These are phyloP conservation scores for Ophiostoma perfectum DNA, from an alignment of 2,329 filamentous ascomycete species.

Conservation along the genomic window DNA sequence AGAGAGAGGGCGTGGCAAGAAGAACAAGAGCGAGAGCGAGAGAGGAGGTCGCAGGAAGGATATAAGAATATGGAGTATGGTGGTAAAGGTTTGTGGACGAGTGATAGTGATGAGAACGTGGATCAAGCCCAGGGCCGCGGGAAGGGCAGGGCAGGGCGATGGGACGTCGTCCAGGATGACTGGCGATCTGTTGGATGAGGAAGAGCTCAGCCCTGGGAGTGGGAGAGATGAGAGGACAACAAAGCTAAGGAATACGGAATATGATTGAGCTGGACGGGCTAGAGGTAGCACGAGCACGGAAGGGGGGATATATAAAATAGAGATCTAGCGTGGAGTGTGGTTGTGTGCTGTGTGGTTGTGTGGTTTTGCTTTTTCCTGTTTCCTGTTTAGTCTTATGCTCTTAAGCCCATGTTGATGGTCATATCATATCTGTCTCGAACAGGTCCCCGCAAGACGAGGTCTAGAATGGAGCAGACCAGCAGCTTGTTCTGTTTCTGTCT, in stretches of 20 bases:
- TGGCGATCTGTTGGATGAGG: not conserved
- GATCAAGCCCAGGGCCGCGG: not conserved
- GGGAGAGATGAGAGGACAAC: not conserved
- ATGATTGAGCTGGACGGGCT: not conserved
- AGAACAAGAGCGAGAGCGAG: not conserved
- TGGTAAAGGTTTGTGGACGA: not conserved
- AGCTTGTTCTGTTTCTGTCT: too few species aligned
- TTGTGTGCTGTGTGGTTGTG: not conserved
- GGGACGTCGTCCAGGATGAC: not conserved
- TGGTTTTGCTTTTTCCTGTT: constrained; percentile 3
- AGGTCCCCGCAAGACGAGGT: constrained; percentile 1
- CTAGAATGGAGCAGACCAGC: not conserved
- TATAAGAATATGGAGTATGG: not conserved
- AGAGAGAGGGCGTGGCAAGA: not conserved
- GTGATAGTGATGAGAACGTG: not conserved
- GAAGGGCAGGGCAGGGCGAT: not conserved
- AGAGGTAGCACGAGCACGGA: not conserved
- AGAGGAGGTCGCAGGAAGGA: not conserved
- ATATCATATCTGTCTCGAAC: constrained; percentile 9
- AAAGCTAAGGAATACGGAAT: not conserved
- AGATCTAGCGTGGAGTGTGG: not conserved
- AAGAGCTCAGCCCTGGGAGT: constrained; percentile 1
- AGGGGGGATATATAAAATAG: not conserved
- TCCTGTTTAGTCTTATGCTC: constrained; percentile 8
- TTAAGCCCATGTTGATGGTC: constrained; percentile 1